Percentiles rank a stretch among this genome's conserved stretches.
These are phyloP conservation scores for Leccinum pachyderme DNA, from an alignment of 1,284 basidiomycete genomes.

Conservation along the genomic window DNA sequence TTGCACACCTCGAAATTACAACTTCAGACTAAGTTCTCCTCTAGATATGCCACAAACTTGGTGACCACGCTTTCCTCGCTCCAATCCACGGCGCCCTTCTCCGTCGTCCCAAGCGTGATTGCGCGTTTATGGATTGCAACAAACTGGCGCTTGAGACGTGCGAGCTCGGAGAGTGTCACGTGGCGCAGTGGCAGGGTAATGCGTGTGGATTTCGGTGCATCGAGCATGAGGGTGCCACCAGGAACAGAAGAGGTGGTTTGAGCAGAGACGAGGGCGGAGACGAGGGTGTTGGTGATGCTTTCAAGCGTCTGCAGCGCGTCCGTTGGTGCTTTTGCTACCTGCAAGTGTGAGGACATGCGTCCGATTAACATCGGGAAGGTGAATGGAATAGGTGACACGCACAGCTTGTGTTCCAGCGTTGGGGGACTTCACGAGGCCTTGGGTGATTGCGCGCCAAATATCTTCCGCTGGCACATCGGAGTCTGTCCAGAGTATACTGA, in stretches of 20 bases:
- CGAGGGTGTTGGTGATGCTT: slow-evolving; percentile 63
- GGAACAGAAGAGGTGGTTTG: slow-evolving; percentile 44
- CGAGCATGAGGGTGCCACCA: slow-evolving; percentile 56
- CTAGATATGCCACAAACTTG: slow-evolving; percentile 79
- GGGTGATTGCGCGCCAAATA: slow-evolving; percentile 83
- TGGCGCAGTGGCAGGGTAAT: slow-evolving; percentile 61
- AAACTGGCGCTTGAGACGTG: slow-evolving; percentile 86
- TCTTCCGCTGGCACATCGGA: slow-evolving; percentile 64
- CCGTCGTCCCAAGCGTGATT: slow-evolving; percentile 80
- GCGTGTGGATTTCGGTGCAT: slow-evolving; percentile 31
- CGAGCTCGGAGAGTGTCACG: slow-evolving; percentile 80
- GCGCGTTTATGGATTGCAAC: slow-evolving; percentile 84
- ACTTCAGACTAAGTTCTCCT: slow-evolving; percentile 57
- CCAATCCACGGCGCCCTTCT: slow-evolving; percentile 77
- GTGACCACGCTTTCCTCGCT: slow-evolving; percentile 66
- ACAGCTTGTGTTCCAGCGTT: slow-evolving; percentile 85
- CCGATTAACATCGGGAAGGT: slow-evolving; percentile 24
- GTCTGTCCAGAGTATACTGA: slow-evolving; percentile 81
- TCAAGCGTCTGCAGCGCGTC: slow-evolving; percentile 82
- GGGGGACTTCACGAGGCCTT: slow-evolving; percentile 79
- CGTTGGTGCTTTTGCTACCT: slow-evolving; percentile 77
- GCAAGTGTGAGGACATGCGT: neutral
- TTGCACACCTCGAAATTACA: slow-evolving; percentile 7
- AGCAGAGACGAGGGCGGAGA: slow-evolving; percentile 65
- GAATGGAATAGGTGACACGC: slow-evolving; percentile 4